These are phyloP conservation scores for Arthroderma sp. DNA, from an alignment of 2,329 filamentous ascomycete species.

Conservation along the genomic window DNA sequence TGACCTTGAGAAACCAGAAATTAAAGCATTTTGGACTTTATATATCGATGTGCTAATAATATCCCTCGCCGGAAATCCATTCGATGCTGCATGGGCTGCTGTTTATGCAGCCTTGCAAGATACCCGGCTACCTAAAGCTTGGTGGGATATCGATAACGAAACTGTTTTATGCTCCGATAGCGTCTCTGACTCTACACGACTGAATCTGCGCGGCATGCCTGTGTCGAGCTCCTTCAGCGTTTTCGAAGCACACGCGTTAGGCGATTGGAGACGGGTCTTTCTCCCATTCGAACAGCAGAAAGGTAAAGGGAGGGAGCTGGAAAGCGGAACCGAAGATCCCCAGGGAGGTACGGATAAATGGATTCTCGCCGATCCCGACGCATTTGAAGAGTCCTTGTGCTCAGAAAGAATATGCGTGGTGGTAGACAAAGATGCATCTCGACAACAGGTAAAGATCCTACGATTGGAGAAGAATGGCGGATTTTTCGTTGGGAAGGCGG, in stretches of 20 bases:
- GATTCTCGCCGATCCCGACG: constrained; percentile 79
- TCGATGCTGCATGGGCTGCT: constrained; percentile 81
- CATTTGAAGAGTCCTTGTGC: constrained; percentile 75
- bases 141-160: constrained; percentile 74
- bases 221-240: constrained; percentile 67
- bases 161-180: constrained; percentile 60
- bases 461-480: constrained; percentile 78
- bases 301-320: constrained; percentile 35
- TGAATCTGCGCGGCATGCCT: constrained; percentile 54
- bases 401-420: constrained; percentile 72
- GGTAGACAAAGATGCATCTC: constrained; percentile 45
- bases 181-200: constrained; percentile 38
- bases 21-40: constrained; percentile 86
- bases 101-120: constrained; percentile 67
- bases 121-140: constrained; percentile 62
- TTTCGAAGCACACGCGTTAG: constrained; percentile 48
- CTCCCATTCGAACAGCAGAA: constrained; percentile 20
- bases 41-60: constrained; percentile 95
- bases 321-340: constrained; percentile 14
- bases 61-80: constrained; percentile 79
- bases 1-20: constrained; percentile 27
- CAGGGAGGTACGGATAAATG: constrained; percentile 39
- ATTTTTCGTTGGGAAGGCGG: constrained; percentile 49
- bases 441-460: constrained; percentile 42
- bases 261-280: constrained; percentile 25